Conservation (phyloP, 2,329 filamentous ascomycete genomes). For the Fusarium cyanostomum region DNA sequence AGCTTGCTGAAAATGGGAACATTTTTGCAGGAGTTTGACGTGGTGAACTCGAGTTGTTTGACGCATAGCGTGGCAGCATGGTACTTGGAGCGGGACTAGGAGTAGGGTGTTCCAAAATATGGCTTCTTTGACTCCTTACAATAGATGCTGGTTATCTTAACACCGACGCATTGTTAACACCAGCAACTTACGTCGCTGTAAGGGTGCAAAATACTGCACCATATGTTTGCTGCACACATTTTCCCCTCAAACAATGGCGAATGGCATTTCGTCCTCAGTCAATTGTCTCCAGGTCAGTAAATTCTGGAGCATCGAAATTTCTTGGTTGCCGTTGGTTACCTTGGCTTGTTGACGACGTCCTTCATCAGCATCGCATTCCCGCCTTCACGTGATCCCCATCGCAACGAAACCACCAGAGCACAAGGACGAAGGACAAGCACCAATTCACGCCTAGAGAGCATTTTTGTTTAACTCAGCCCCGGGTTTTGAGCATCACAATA, state of each 20-base stretch:
- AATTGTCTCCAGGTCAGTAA: background rate
- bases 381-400: slow-evolving; percentile 31
- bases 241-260: background rate
- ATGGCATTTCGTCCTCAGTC: too few relatives aligned
- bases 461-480: background rate
- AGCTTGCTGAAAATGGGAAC: background rate
- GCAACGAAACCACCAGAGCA: slow-evolving; percentile 5
- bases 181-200: too few relatives aligned
- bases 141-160: background rate
- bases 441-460: slow-evolving; percentile 1
- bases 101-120: background rate
- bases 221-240: too few relatives aligned
- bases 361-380: slow-evolving; percentile 1
- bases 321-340: slow-evolving; percentile 8
- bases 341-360: background rate
- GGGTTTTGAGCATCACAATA: background rate
- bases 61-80: background rate
- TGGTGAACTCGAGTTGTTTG: background rate
- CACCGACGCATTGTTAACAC: background rate
- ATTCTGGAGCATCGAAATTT: background rate
- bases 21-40: too few relatives aligned
- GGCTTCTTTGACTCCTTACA: background rate
- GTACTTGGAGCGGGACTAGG: background rate
- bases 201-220: too few relatives aligned
- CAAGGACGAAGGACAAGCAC: slow-evolving; percentile 19